Percentiles rank a stretch among this genome's conserved stretches.
Evolutionary conservation across 2,329 filamentous ascomycete genomes (phyloP).

Genomic region (Tolypocladium ovalisporum): DNA sequence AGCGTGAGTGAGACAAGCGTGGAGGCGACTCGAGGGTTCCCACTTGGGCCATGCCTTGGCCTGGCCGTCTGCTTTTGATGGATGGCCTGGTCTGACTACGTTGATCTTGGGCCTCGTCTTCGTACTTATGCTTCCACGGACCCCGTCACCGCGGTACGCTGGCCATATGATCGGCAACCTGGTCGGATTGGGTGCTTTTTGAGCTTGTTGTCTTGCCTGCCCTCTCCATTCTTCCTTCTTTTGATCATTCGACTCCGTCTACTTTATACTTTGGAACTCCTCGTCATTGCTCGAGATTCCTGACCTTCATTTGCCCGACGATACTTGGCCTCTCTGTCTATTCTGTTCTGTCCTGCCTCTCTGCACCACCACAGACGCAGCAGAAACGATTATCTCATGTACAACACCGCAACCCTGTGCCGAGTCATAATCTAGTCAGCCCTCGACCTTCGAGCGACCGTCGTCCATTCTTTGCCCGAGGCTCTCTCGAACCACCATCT

Average conservation of each 20-base stretch:
- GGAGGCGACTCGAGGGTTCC: slow-evolving; percentile 10
- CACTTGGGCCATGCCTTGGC: slow-evolving; percentile 9
- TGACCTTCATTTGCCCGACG: slow-evolving; percentile 30
- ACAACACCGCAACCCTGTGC: slow-evolving; percentile 16
- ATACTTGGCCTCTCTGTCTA: slow-evolving; percentile 4
- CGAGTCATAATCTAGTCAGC: slow-evolving; percentile 21
- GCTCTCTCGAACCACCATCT: slow-evolving; percentile 6
- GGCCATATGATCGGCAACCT: slow-evolving; percentile 38
- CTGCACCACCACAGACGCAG: slow-evolving; percentile 6
- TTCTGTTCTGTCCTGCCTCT: slow-evolving; percentile 7
- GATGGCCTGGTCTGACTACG: slow-evolving; percentile 13
- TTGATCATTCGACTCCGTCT: slow-evolving; percentile 27
- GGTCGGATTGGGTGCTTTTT: slow-evolving; percentile 28
- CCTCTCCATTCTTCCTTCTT: slow-evolving; percentile 40
- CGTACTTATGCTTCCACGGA: slow-evolving; percentile 34
- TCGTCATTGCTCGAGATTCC: slow-evolving; percentile 21
- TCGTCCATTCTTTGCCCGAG: slow-evolving; percentile 32
- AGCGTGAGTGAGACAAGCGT: slow-evolving; percentile 42
- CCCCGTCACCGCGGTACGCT: slow-evolving; percentile 31
- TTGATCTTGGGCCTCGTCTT: slow-evolving; percentile 29
- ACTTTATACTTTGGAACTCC: slow-evolving; percentile 28
- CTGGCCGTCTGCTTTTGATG: slow-evolving; percentile 3
- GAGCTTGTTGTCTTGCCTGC: slow-evolving; percentile 33
- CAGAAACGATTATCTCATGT: slow-evolving; percentile 11
- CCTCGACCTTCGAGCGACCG: slow-evolving; percentile 22